A percentile compares a stretch with the other conserved stretches of the same genome.
Conservation (phyloP, 2,329 filamentous ascomycete species). For the Trichoderma endophyticum region DNA sequence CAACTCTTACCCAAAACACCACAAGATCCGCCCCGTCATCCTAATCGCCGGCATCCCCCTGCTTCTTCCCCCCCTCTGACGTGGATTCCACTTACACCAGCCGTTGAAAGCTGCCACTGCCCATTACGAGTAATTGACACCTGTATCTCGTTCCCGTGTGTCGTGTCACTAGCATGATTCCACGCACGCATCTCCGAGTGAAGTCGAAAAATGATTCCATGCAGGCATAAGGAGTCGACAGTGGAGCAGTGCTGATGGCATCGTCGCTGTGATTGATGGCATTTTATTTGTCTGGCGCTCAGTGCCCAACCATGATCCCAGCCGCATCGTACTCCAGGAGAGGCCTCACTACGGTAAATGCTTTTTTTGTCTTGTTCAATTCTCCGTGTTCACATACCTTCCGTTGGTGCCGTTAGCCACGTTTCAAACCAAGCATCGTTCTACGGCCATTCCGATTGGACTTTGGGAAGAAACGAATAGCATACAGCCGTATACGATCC, state of each 20-base stretch:
- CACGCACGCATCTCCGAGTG: background rate
- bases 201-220: background rate
- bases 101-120: background rate
- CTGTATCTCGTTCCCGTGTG: background rate
- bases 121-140: background rate
- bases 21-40: background rate
- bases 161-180: background rate
- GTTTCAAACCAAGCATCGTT: background rate
- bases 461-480: background rate
- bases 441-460: constrained; percentile 3
- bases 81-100: background rate
- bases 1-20: constrained; percentile 6
- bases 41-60: background rate
- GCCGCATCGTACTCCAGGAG: background rate
- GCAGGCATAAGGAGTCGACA: background rate
- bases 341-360: background rate
- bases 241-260: background rate
- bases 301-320: background rate
- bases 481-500: background rate
- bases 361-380: background rate
- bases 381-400: background rate
- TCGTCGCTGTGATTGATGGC: background rate
- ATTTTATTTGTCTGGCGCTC: background rate
- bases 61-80: background rate
- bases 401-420: background rate